Percentiles rank a stretch among this genome's conserved stretches.
Conservation (phyloP, 2,329 filamentous ascomycete species). For the Cercospora zeina region DNA sequence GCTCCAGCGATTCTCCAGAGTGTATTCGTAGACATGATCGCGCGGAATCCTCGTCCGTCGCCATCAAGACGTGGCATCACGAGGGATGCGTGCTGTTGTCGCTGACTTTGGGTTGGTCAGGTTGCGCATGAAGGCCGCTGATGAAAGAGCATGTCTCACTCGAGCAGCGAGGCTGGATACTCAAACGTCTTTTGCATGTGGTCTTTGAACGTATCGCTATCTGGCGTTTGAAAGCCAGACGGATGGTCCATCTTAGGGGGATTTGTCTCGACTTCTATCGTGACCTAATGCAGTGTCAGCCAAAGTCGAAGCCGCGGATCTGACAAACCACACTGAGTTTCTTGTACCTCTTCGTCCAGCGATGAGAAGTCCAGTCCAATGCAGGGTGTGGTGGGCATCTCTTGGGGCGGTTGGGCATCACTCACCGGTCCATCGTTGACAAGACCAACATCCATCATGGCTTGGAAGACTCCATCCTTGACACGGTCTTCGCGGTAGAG, state of each 20-base stretch:
- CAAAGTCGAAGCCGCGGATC: background rate
- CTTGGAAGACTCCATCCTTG: slow-evolving; percentile 94
- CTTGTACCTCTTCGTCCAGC: slow-evolving; percentile 57
- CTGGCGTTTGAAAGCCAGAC: slow-evolving; percentile 33
- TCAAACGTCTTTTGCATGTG: slow-evolving; percentile 41
- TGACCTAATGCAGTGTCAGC: slow-evolving; percentile 45
- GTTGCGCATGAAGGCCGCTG: background rate
- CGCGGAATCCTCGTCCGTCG: background rate
- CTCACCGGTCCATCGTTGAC: slow-evolving; percentile 80
- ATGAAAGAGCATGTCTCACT: slow-evolving; percentile 30
- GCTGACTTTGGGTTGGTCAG: background rate
- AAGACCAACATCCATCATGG: slow-evolving; percentile 96
- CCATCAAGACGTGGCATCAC: no score
- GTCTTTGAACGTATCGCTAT: slow-evolving; percentile 37
- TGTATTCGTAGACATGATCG: background rate
- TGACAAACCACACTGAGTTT: slow-evolving; percentile 21
- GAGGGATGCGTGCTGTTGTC: background rate
- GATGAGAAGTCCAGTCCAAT: slow-evolving; percentile 54
- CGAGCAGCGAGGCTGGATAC: slow-evolving; percentile 41
- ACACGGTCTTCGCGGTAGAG: slow-evolving; percentile 73
- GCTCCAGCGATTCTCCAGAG: background rate
- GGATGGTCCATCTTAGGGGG: slow-evolving; percentile 46
- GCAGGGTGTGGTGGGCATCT: slow-evolving; percentile 21
- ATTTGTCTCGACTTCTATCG: slow-evolving; percentile 52
- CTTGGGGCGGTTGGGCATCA: slow-evolving; percentile 33